Evolutionary conservation across 306 rosid genomes (phyloP).

Genomic region (Morella rubra): DNA sequence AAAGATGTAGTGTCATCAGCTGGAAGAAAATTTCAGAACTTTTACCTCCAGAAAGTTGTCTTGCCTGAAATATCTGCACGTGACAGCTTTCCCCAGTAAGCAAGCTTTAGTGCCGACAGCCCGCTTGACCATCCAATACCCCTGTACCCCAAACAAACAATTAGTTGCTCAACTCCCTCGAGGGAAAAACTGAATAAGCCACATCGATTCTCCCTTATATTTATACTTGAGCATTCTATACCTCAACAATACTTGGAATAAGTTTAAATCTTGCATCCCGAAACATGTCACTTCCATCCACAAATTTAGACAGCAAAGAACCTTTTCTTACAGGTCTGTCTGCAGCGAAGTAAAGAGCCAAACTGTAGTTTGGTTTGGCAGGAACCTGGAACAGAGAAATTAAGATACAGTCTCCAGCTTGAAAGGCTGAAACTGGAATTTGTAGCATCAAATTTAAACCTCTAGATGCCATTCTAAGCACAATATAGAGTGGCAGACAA

Average conservation of each 20-base stretch:
- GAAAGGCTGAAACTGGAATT: constrained; percentile 18
- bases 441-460: not conserved
- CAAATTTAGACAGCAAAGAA: constrained; percentile 78
- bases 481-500: not conserved
- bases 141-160: constrained; percentile 50
- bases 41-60: constrained; percentile 91
- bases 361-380: constrained; percentile 90
- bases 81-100: constrained; percentile 86
- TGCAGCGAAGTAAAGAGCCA: constrained; percentile 83
- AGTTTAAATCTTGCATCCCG: constrained; percentile 87
- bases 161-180: constrained; percentile 19
- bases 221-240: constrained; percentile 22
- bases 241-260: constrained; percentile 96
- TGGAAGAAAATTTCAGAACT: constrained; percentile 3
- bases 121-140: constrained; percentile 99
- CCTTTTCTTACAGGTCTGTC: constrained; percentile 66
- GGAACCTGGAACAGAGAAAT: constrained; percentile 64
- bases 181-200: constrained; percentile 3
- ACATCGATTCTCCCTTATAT: constrained; percentile 23
- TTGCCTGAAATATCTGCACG: constrained; percentile 77
- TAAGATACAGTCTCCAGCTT: constrained; percentile 2
- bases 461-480: not conserved
- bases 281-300: constrained; percentile 67
- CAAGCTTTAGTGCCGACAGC: constrained; percentile 99
- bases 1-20: not conserved